Evolutionary conservation across 345 rosid genomes (phyloP), one percentile per base, ranked within the genome.

Genomic region (Euphorbia tirucalli): DNA sequence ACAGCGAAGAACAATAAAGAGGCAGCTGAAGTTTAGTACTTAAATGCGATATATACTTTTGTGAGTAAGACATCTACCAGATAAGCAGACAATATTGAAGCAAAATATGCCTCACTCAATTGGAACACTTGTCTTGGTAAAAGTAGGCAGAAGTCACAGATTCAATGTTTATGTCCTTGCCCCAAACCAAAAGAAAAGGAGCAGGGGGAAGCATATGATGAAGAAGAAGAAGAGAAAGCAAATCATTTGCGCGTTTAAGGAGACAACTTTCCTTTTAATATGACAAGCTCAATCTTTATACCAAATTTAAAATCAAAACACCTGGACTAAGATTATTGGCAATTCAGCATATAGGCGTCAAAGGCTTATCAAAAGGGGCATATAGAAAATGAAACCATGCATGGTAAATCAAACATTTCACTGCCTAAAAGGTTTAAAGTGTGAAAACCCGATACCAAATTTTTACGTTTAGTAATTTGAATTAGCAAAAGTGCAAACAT

Each of bases 401-500:
- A 19, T 46, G 44, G 48, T 46, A 31, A 1, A 61, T 31, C 35
- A 61, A 71, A 15, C 22, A 61, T 71, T 66, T n/a, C 50, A 48
- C 35, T 31, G 6, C 16, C n/a, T 48, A 71, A n/a, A 31, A 61
- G 24, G 60, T 61, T 59, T 16, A 31, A 48, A 19, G 39, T 25
- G 18, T 32, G 22, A 61, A 48, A 22, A 54, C 19, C 28, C 65
- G 41, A 8, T 15, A 41, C 19, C n/a, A 15, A 16, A 24, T 35
- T 58, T 32, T 8, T 14, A 30, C 30, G 19, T 69, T 35, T 14
- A 22, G 43, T 25, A 39, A 3, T 44, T 31, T 59, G 54, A 25
- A 69, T 19, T 37, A 32, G 41, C 19, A n/a, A 37, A 69, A 35
- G 13, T 27, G 54, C 41, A 25, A 32, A 13, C 22, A 30, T 14